Conservation (phyloP, 768 basidiomycete genomes). For the Chalciporus pseudorubinellus region DNA sequence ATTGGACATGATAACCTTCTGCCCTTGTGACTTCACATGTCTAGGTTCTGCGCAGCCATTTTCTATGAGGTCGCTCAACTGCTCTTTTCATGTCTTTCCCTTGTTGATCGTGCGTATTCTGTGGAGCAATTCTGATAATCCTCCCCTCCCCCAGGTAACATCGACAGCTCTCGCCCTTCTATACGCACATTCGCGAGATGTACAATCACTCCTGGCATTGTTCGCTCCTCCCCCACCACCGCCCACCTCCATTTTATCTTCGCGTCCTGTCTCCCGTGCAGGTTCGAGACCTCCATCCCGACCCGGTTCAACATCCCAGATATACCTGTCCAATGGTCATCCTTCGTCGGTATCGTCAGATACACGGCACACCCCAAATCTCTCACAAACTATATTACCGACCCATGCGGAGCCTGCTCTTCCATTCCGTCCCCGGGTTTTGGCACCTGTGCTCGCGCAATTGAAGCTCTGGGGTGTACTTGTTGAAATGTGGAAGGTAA, state of each 20-base stretch:
- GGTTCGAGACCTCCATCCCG: conserved; percentile 25
- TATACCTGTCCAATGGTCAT: conserved; percentile 6
- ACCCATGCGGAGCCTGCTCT: conserved; percentile 2
- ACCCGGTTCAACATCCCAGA: conserved; percentile 14
- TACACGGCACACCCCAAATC: conserved; percentile 3
- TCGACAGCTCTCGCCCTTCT: conserved; percentile 31
- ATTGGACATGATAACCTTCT: no score
- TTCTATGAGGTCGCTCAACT: conserved; percentile 25
- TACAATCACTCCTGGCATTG: conserved; percentile 20
- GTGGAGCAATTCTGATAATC: conserved; percentile 17
- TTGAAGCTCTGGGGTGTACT: conserved; percentile 24
- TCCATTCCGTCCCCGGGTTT: conserved; percentile 15
- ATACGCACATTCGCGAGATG: conserved; percentile 26
- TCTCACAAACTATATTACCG: conserved; percentile 5
- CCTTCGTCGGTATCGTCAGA: conserved; percentile 11
- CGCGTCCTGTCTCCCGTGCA: conserved; percentile 20
- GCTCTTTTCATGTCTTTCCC: background rate
- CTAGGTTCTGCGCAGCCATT: conserved; percentile 49
- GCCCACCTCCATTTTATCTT: conserved; percentile 6
- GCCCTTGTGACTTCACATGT: conserved; percentile 32
- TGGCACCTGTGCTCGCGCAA: conserved; percentile 19
- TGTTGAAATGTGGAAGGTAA: conserved; percentile 28
- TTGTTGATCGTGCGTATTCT: background rate
- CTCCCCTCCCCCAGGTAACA: conserved; percentile 18
- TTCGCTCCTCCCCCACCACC: conserved; percentile 9